Base-by-base conservation (phyloP, 257 asterid species). In the Verbascum thapsus region DNA sequence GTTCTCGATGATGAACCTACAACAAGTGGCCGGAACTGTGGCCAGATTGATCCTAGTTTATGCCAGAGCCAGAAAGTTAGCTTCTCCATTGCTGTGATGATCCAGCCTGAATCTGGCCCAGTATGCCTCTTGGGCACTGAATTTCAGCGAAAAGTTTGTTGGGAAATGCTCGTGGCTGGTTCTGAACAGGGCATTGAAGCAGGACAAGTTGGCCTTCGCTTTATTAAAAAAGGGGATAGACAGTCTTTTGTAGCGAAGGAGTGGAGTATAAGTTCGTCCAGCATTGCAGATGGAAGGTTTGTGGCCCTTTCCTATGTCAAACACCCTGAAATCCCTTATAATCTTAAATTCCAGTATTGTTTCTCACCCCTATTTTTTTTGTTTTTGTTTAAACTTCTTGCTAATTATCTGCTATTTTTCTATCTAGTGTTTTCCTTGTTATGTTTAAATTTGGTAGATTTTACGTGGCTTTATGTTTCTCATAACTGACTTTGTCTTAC, bases 101-200 rank as follows among this genome's bases (percentile, higher is more conserved):
- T 94, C 64, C 99, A 94, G 81, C 97, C 97, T 10, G 99, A 94
- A 68, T 94, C 97, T 34, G 97, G 99, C 26, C 97, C 99, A 39
- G 87, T 90, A 62, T 94, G 97, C 78, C 97, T 94, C 50, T 62
- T 94, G 37, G 99, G 99, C 68, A 84, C 99, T 65, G 96, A 94
- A 78, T 94, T 84, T 78, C 84, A 87, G 75, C 88, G 87, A 67
- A 82, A 72, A 57, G 76, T 81, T 45, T 94, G 99, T 75, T 88
- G 96, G 94, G 99, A 94, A 70, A 82, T 94, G 75, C 88, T 94
- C 40, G 97, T 94, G 74, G 99, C 97, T 61, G 99, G 99, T 68
- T 81, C 99, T 30, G 99, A 94, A 70, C 99, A 94, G 78, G 99
- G 99, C 44, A 90, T 94, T 65, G 99, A 94, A 76, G 91, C 99